phyloP scores from a whole-genome alignment of 2,329 filamentous ascomycete genomes.

The Sclerotinia minor region DNA sequence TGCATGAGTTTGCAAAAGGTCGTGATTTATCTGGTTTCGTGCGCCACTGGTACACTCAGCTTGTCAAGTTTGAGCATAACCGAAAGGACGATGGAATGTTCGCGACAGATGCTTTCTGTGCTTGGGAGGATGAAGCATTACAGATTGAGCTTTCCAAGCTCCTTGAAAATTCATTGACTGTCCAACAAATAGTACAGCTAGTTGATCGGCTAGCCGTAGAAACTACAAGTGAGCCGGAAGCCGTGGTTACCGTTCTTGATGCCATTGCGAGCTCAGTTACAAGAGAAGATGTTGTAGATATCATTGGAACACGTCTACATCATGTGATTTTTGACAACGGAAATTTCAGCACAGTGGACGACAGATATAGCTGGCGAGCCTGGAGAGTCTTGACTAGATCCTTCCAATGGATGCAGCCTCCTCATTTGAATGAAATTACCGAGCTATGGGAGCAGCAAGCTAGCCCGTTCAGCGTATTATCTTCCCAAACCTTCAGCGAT shows the following conservation, averaged over 20 bases:
- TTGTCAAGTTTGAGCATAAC: slow-evolving; percentile 37
- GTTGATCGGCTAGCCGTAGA: slow-evolving; percentile 43
- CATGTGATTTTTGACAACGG: slow-evolving; percentile 40
- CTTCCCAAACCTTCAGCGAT: background rate
- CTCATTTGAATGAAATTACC: slow-evolving; percentile 30
- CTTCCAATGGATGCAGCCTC: slow-evolving; percentile 30
- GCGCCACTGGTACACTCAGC: slow-evolving; percentile 43
- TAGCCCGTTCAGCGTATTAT: slow-evolving; percentile 32
- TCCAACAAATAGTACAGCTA: slow-evolving; percentile 43
- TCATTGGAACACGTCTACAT: slow-evolving; percentile 41
- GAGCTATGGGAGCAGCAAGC: slow-evolving; percentile 31
- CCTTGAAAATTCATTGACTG: slow-evolving; percentile 44
- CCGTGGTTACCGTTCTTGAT: slow-evolving; percentile 44
- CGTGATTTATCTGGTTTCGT: slow-evolving; percentile 46
- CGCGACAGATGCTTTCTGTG: slow-evolving; percentile 30
- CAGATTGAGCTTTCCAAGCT: slow-evolving; percentile 36
- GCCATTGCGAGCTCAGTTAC: slow-evolving; percentile 44
- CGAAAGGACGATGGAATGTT: slow-evolving; percentile 27
- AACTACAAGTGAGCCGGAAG: slow-evolving; percentile 31
- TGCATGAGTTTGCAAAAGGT: slow-evolving; percentile 45
- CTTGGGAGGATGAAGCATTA: slow-evolving; percentile 41
- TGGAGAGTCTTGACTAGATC: slow-evolving; percentile 38
- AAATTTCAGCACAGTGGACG: slow-evolving; percentile 32
- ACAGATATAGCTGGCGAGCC: slow-evolving; percentile 38
- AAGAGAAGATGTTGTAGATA: slow-evolving; percentile 41